These are phyloP conservation scores for Cucurbita maxima DNA, from an alignment of 306 rosid species.

Conservation along the genomic window DNA sequence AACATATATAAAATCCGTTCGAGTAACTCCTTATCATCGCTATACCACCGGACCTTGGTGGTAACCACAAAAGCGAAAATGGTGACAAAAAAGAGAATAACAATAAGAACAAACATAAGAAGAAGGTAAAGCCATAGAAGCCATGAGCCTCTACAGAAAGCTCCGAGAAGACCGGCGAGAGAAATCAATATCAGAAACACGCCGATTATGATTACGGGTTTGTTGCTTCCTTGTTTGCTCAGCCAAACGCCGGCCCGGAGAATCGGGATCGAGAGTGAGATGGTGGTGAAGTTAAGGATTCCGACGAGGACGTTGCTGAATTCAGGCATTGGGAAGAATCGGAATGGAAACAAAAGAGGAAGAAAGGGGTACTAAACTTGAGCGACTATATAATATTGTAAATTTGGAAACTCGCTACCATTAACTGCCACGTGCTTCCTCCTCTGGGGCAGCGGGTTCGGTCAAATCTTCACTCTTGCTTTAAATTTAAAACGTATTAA, in stretches of 20 bases:
- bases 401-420: neutral
- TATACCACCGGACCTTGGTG: no score
- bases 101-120: conserved; percentile 38
- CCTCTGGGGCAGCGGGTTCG: neutral
- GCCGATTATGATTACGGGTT: conserved; percentile 28
- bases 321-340: conserved; percentile 12
- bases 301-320: conserved; percentile 38
- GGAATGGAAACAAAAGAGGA: neutral
- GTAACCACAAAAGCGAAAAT: conserved; percentile 37
- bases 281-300: conserved; percentile 27
- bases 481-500: neutral
- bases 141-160: conserved; percentile 33
- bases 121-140: conserved; percentile 46
- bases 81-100: conserved; percentile 29
- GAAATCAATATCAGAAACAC: conserved; percentile 29
- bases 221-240: conserved; percentile 24
- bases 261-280: conserved; percentile 39
- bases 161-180: conserved; percentile 35
- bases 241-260: conserved; percentile 28
- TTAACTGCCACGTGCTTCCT: neutral
- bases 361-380: neutral
- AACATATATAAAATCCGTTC: no score
- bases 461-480: neutral
- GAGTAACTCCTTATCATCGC: no score
- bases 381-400: neutral